These are phyloP conservation scores for Scleroderma bovista DNA, from an alignment of 768 basidiomycete genomes.

Conservation along the genomic window DNA sequence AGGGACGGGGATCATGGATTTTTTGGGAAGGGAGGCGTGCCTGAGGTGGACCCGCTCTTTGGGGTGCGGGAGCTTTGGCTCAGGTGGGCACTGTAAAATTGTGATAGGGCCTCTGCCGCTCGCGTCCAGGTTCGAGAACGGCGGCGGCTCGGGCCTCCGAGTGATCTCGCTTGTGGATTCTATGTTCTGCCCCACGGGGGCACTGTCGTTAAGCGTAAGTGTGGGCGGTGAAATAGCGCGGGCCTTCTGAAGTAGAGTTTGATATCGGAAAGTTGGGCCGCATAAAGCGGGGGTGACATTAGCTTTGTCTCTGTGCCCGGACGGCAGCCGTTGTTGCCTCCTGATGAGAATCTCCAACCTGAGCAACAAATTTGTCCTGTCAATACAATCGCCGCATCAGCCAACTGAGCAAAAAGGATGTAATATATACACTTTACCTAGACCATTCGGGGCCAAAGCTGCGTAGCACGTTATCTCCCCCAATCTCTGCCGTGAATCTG, in stretches of 20 bases:
- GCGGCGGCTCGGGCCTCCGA: conserved; percentile 50
- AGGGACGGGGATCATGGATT: conserved; percentile 40
- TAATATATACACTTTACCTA: conserved; percentile 36
- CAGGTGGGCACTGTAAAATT: conserved; percentile 52
- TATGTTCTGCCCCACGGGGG: conserved; percentile 6
- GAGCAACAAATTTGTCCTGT: conserved; percentile 19
- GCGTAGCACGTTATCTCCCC: conserved; percentile 36
- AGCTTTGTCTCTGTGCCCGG: background rate
- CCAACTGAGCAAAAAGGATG: background rate
- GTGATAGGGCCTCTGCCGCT: conserved; percentile 35
- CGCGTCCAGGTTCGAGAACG: conserved; percentile 34
- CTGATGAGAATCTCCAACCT: conserved; percentile 28
- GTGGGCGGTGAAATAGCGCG: conserved; percentile 15
- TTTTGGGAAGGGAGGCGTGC: conserved; percentile 38
- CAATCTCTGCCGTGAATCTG: conserved; percentile 48
- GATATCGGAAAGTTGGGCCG: conserved; percentile 47
- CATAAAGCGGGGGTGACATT: background rate
- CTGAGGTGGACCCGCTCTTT: conserved; percentile 64
- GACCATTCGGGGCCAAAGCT: conserved; percentile 51
- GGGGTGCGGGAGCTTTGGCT: conserved; percentile 43
- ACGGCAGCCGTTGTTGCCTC: conserved; percentile 17
- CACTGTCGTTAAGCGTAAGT: conserved; percentile 29
- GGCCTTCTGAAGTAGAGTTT: conserved; percentile 38
- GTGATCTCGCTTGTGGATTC: background rate
- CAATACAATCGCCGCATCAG: background rate